phyloP scores from a whole-genome alignment of 2,329 filamentous ascomycete species.

The Fusarium aywerte region DNA sequence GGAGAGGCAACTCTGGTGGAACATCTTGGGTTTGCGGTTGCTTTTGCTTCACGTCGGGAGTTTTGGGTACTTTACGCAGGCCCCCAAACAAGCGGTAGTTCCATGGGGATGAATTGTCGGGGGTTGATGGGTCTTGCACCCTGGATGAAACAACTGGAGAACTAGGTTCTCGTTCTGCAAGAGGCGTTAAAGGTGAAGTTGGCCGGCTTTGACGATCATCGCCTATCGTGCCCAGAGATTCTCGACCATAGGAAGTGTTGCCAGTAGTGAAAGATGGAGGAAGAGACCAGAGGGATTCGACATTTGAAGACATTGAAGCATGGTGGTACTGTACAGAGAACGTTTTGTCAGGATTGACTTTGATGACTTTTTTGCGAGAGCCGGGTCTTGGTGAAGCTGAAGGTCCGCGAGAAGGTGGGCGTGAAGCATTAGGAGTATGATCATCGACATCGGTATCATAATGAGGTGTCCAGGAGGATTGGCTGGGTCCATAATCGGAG shows the following conservation, averaged over 20 bases:
- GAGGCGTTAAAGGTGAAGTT: constrained; percentile 61
- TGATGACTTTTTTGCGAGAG: constrained; percentile 56
- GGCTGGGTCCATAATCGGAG: constrained; percentile 31
- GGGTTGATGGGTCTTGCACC: constrained; percentile 28
- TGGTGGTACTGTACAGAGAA: constrained; percentile 62
- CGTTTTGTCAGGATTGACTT: constrained; percentile 67
- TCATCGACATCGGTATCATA: constrained; percentile 35
- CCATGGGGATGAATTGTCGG: constrained; percentile 56
- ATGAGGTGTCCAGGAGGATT: constrained; percentile 39
- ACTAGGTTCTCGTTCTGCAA: constrained; percentile 53
- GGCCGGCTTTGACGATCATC: constrained; percentile 60
- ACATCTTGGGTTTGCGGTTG: constrained; percentile 47
- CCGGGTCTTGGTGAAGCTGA: constrained; percentile 45
- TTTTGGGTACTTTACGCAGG: constrained; percentile 60
- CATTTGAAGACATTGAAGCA: constrained; percentile 45
- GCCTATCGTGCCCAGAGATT: constrained; percentile 59
- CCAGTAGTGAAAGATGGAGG: constrained; percentile 59
- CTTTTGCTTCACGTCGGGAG: constrained; percentile 56
- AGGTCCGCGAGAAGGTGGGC: constrained; percentile 34
- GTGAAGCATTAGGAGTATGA: constrained; percentile 34
- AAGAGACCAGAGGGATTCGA: constrained; percentile 53
- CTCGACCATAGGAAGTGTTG: constrained; percentile 60
- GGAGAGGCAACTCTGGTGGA: constrained; percentile 42
- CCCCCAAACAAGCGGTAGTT: constrained; percentile 66
- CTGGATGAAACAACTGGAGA: constrained; percentile 36